These are phyloP conservation scores for Amesomyces nigricolor DNA, from an alignment of 2,329 filamentous ascomycete species.

Conservation along the genomic window DNA sequence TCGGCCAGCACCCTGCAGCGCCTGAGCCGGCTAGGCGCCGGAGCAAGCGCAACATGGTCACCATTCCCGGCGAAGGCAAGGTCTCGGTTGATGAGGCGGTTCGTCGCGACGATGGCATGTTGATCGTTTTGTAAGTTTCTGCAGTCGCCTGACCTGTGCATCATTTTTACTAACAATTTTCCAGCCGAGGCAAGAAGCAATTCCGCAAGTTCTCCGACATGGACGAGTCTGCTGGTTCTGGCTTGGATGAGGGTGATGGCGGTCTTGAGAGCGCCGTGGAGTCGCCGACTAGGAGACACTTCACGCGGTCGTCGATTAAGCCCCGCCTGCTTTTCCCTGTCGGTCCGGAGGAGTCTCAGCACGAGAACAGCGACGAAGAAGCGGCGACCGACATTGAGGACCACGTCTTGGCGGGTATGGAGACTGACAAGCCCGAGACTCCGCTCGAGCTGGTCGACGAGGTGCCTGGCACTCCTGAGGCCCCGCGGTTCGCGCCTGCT, in stretches of 20 bases:
- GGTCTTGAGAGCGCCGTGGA: constrained; percentile 33
- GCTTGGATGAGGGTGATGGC: constrained; percentile 31
- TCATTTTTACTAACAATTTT: constrained; percentile 5
- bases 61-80: constrained; percentile 51
- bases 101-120: constrained; percentile 63
- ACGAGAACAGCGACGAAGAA: constrained; percentile 51
- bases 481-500: constrained; percentile 50
- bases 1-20: constrained; percentile 36
- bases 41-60: constrained; percentile 51
- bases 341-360: constrained; percentile 38
- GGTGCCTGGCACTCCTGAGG: constrained; percentile 45
- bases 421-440: constrained; percentile 31
- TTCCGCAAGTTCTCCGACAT: constrained; percentile 60
- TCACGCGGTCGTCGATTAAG: constrained; percentile 65
- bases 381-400: constrained; percentile 55
- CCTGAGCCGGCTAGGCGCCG: constrained; percentile 43
- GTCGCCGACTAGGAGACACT: constrained; percentile 36
- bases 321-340: constrained; percentile 66
- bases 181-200: constrained; percentile 71
- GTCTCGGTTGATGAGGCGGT: constrained; percentile 58
- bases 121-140: constrained; percentile 68
- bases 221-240: constrained; percentile 33
- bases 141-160: not conserved
- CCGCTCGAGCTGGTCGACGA: constrained; percentile 36
- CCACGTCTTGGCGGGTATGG: constrained; percentile 31